phyloP scores from a whole-genome alignment of 139 green algal genomes.

The Deuterostichococcus epilithicus region DNA sequence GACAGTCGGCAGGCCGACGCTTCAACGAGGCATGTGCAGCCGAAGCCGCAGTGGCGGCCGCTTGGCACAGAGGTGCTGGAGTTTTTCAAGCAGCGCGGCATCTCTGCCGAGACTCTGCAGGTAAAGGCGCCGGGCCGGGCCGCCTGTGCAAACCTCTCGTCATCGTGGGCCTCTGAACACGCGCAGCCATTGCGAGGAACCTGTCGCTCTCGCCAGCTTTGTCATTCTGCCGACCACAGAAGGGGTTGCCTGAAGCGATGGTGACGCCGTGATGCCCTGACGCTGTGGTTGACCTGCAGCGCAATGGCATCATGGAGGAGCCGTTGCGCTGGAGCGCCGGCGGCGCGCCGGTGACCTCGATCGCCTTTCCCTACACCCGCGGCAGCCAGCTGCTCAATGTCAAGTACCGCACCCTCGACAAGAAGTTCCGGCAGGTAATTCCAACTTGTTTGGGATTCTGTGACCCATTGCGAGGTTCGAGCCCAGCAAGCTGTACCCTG shows the following conservation, averaged over 20 bases:
- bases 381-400: constrained; percentile 76
- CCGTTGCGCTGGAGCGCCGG: constrained; percentile 12
- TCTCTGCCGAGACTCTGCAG: constrained; percentile 44
- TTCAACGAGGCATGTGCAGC: constrained; percentile 9
- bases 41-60: constrained; percentile 19
- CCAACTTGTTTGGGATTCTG: too few species aligned
- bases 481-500: too few species aligned
- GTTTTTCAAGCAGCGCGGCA: constrained; percentile 56
- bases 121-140: too few species aligned
- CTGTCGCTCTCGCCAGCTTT: too few species aligned
- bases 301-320: constrained; percentile 50
- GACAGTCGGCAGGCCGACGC: constrained; percentile 21
- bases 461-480: too few species aligned
- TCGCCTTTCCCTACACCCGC: constrained; percentile 82
- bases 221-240: too few species aligned
- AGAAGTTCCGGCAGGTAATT: constrained; percentile 69
- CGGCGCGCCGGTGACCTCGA: neutral
- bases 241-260: neutral
- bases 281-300: neutral
- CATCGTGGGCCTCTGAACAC: too few species aligned
- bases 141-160: too few species aligned
- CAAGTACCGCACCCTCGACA: constrained; percentile 80
- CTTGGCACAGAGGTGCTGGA: constrained; percentile 23
- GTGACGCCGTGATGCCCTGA: neutral
- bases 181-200: too few species aligned